Percentiles rank a stretch among this genome's conserved stretches.
Conservation (phyloP, 75 land plant species). For the Sequoia sempervirens region DNA sequence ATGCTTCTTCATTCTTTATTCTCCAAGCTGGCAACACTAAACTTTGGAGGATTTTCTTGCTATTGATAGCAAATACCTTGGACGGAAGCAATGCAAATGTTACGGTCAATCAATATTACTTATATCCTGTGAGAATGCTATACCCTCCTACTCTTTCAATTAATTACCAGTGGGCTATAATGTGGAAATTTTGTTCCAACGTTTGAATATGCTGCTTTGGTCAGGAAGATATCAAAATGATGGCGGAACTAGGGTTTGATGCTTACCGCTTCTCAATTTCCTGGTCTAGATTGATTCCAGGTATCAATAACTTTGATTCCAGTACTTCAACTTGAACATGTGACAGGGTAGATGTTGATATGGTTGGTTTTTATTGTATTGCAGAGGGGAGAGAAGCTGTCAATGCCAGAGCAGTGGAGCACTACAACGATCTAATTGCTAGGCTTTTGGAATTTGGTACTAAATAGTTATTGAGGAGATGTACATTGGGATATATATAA, state of each 20-base stretch:
- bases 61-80: too few relatives aligned
- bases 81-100: too few relatives aligned
- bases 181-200: not conserved
- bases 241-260: conserved; percentile 11
- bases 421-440: conserved; percentile 11
- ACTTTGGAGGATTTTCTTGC: too few relatives aligned
- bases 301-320: not conserved
- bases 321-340: not conserved
- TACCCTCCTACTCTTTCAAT: not conserved
- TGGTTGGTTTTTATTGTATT: not conserved
- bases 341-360: not conserved
- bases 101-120: not conserved
- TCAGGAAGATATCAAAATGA: conserved; percentile 15
- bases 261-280: conserved; percentile 14
- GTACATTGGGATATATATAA: not conserved
- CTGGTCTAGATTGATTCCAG: conserved; percentile 14
- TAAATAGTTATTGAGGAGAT: not conserved
- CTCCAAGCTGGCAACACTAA: too few relatives aligned
- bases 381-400: conserved; percentile 8
- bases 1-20: too few relatives aligned
- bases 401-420: conserved; percentile 1
- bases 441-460: not conserved
- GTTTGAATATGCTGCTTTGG: not conserved
- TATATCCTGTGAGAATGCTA: not conserved
- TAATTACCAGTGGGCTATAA: not conserved